Base-by-base conservation (phyloP, 2,329 filamentous ascomycete genomes). In the Xylariales sp. region DNA sequence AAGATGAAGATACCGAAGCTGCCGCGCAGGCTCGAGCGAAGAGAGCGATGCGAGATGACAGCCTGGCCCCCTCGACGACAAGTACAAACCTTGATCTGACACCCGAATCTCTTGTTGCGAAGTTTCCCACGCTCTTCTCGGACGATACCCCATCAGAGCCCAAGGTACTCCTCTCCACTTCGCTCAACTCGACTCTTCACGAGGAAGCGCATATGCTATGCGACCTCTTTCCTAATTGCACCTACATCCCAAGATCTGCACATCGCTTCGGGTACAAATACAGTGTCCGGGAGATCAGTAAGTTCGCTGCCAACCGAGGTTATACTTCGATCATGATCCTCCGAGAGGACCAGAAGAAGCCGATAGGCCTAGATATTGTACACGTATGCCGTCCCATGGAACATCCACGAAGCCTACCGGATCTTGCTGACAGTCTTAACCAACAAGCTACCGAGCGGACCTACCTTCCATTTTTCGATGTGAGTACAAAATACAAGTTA, bases 401-500 rank as follows among this genome's bases (percentile, higher is more conserved):
- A n/a, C n/a, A n/a, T n/a, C n/a, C n/a, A n/a, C n/a, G n/a, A n/a
- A n/a, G n/a, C n/a, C n/a, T n/a, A n/a, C n/a, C n/a, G n/a, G n/a
- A n/a, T n/a, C n/a, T n/a, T n/a, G n/a, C n/a, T n/a, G n/a, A n/a
- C n/a, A n/a, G n/a, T n/a, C n/a, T n/a, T n/a, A n/a, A n/a, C n/a
- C n/a, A n/a, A n/a, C n/a, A n/a, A n/a, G n/a, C 71, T 97, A 1
- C 89, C 93, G 1, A 60, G 74, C 0, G 91, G 93, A 0, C 91
- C 93, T 1, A 95, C 91, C 34, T 93, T 96, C 61, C 90, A 95
- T 60, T 97, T 97, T 68, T n/a, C n/a, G n/a, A n/a, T n/a, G n/a
- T n/a, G n/a, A n/a, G n/a, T n/a, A n/a, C n/a, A n/a, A n/a, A n/a
- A n/a, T n/a, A n/a, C n/a, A n/a, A n/a, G n/a, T n/a, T n/a, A n/a